Conservation (phyloP, 2,329 filamentous ascomycete species). For the Xylogone sp. region DNA sequence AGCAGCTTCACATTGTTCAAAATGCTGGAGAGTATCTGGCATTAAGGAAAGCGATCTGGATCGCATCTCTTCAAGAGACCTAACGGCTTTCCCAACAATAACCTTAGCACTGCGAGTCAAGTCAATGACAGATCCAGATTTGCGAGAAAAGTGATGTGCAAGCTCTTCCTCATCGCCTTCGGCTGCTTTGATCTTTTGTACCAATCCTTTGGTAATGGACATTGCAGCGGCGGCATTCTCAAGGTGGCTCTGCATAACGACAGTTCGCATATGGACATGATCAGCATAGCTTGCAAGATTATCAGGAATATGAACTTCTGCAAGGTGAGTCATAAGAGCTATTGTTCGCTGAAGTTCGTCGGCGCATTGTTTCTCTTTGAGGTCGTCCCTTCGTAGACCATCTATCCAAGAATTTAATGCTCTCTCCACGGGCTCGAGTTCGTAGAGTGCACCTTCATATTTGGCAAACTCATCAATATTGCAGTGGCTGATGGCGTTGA, state of each 20-base stretch:
- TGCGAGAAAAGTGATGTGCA: slow-evolving; percentile 63
- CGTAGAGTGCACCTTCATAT: slow-evolving; percentile 77
- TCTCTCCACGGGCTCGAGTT: slow-evolving; percentile 87
- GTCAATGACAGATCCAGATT: slow-evolving; percentile 66
- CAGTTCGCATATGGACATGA: slow-evolving; percentile 71
- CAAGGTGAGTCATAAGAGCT: slow-evolving; percentile 81
- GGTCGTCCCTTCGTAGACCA: slow-evolving; percentile 73
- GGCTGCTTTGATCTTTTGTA: slow-evolving; percentile 60
- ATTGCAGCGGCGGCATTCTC: slow-evolving; percentile 72
- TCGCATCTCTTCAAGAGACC: slow-evolving; percentile 74
- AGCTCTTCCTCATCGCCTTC: slow-evolving; percentile 62
- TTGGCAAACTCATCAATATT: slow-evolving; percentile 72
- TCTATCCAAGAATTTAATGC: slow-evolving; percentile 88
- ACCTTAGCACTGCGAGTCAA: slow-evolving; percentile 83
- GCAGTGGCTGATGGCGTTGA: slow-evolving; percentile 75
- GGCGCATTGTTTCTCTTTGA: slow-evolving; percentile 80
- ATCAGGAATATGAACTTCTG: slow-evolving; percentile 71
- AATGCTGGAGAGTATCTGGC: slow-evolving; percentile 62
- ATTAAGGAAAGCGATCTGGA: slow-evolving; percentile 70
- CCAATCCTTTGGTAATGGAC: slow-evolving; percentile 57
- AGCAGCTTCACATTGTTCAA: slow-evolving; percentile 64
- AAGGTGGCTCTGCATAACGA: slow-evolving; percentile 75
- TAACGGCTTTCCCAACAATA: slow-evolving; percentile 71
- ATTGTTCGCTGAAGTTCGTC: slow-evolving; percentile 80
- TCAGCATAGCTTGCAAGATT: slow-evolving; percentile 72